These are phyloP conservation scores for Carex arenaria DNA, from an alignment of 202 grass and related monocot genomes.

Conservation along the genomic window DNA sequence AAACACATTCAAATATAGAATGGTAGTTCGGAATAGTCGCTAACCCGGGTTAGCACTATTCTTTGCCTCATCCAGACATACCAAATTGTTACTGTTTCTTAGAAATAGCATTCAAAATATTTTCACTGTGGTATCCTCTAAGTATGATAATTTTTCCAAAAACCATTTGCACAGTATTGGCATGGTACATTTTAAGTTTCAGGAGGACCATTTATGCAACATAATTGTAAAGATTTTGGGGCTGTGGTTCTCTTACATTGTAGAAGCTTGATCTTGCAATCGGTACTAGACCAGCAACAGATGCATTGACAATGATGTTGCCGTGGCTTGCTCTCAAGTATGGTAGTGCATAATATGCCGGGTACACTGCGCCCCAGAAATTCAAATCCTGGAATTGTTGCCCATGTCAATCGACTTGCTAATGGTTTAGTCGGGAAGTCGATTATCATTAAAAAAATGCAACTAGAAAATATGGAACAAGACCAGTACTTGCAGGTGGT, in stretches of 20 bases:
- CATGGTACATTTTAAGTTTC: conserved; percentile 1
- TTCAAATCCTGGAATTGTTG: conserved; percentile 54
- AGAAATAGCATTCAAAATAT: not conserved
- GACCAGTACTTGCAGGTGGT: not conserved
- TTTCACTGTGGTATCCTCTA: not conserved
- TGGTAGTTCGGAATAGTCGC: too few relatives aligned
- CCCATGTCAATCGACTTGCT: not conserved
- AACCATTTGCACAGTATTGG: not conserved
- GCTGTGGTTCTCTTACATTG: conserved; percentile 43
- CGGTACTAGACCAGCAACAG: conserved; percentile 40
- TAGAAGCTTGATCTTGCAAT: conserved; percentile 53
- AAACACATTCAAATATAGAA: too few relatives aligned
- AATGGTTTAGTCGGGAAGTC: not conserved
- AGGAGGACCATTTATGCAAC: not conserved
- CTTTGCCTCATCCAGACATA: too few relatives aligned
- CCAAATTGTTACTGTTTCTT: not conserved
- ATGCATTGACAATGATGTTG: conserved; percentile 55
- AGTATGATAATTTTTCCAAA: not conserved
- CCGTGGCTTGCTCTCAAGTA: conserved; percentile 55
- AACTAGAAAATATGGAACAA: not conserved
- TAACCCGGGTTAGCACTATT: too few relatives aligned
- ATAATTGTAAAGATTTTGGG: not conserved
- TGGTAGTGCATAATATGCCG: conserved; percentile 49
- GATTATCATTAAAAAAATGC: not conserved
- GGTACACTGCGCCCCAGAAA: conserved; percentile 71